These are phyloP conservation scores for Fusarium nurragi DNA, from an alignment of 2,329 filamentous ascomycete genomes.

Conservation along the genomic window DNA sequence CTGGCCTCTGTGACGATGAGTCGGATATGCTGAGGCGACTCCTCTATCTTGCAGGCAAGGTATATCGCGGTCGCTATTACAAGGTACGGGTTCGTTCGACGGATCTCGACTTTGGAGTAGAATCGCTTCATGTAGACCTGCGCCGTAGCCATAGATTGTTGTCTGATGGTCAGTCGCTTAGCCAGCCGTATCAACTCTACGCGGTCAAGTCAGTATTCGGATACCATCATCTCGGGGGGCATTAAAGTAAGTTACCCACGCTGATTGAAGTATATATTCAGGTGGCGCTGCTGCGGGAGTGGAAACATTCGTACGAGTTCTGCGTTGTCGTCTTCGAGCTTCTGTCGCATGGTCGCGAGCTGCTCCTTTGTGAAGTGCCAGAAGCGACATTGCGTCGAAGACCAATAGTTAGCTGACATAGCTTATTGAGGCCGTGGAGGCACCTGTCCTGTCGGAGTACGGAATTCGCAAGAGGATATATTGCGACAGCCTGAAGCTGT, in stretches of 20 bases:
- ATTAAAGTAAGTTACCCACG: slow-evolving; percentile 63
- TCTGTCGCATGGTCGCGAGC: slow-evolving; percentile 77
- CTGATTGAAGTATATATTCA: slow-evolving; percentile 92
- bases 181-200: slow-evolving; percentile 83
- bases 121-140: slow-evolving; percentile 96
- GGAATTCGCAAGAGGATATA: not conserved
- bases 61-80: slow-evolving; percentile 94
- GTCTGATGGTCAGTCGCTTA: slow-evolving; percentile 83
- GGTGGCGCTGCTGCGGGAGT: slow-evolving; percentile 80
- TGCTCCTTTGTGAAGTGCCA: slow-evolving; percentile 92
- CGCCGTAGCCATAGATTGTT: slow-evolving; percentile 93
- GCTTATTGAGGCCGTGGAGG: slow-evolving; percentile 19
- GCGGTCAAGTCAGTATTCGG: not conserved
- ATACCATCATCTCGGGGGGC: not conserved
- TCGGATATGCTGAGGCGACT: slow-evolving; percentile 94
- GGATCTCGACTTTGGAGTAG: slow-evolving; percentile 89
- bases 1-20: slow-evolving; percentile 88
- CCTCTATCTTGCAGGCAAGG: slow-evolving; percentile 97
- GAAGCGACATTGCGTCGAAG: slow-evolving; percentile 87
- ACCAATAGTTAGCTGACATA: slow-evolving; percentile 98
- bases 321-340: slow-evolving; percentile 80
- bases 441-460: slow-evolving; percentile 1
- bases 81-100: slow-evolving; percentile 91
- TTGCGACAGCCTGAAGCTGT: slow-evolving; percentile 9
- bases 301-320: slow-evolving; percentile 80